Evolutionary conservation across 2,329 filamentous ascomycete species (phyloP).

Genomic region (Diaporthe destruens): DNA sequence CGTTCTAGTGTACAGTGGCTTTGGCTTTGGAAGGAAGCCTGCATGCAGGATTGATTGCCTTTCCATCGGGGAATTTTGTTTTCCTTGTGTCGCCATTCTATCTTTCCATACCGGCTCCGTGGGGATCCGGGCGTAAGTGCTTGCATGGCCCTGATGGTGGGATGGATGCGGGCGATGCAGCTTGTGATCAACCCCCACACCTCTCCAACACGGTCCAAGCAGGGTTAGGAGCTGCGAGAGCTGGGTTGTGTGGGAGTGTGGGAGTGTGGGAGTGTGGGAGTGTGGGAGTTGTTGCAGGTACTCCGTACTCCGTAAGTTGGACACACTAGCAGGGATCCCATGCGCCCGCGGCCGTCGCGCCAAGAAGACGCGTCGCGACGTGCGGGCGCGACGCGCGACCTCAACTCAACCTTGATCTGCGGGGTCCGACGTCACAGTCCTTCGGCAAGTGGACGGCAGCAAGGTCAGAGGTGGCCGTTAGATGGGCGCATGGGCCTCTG

Average conservation of each 20-base stretch:
- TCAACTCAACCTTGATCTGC: conserved; percentile 15
- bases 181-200: background rate
- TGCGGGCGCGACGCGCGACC: conserved; percentile 6
- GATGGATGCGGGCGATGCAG: background rate
- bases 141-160: background rate
- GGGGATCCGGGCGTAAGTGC: conserved; percentile 27
- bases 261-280: too few species aligned
- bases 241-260: background rate
- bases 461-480: background rate
- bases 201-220: too few species aligned
- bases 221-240: background rate
- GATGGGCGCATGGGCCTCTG: conserved; percentile 22
- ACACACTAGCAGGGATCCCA: background rate
- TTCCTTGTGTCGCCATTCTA: background rate
- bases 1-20: too few species aligned
- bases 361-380: conserved; percentile 26
- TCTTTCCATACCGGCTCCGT: background rate
- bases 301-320: too few species aligned
- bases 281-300: too few species aligned
- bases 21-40: background rate
- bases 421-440: conserved; percentile 25
- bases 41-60: background rate
- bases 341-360: background rate
- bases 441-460: conserved; percentile 23
- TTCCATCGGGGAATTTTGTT: background rate